A percentile compares a stretch with the other conserved stretches of the same genome.
Conservation (phyloP, 2,329 filamentous ascomycete genomes). For the Thielaviopsis euricoi region DNA sequence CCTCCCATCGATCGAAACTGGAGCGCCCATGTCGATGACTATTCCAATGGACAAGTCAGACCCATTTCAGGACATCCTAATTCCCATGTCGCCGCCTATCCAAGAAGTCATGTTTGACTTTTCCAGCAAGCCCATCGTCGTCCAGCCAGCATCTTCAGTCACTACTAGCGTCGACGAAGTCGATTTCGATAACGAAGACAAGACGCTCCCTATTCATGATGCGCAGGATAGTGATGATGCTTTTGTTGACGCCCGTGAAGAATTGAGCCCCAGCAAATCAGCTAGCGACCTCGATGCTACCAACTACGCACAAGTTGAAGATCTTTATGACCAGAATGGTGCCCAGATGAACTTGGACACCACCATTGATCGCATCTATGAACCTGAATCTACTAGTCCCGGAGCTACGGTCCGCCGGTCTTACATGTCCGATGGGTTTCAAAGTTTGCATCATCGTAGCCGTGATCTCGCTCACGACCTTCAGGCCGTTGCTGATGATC, state of each 20-base stretch:
- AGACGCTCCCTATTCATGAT: conserved; percentile 1
- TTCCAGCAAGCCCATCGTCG: not conserved
- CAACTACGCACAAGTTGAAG: not conserved
- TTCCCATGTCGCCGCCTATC: conserved; percentile 5
- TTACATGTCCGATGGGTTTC: not conserved
- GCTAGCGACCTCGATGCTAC: not conserved
- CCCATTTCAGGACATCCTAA: not conserved
- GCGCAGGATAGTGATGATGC: not conserved
- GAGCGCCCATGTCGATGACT: conserved; percentile 2
- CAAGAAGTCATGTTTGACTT: conserved; percentile 9
- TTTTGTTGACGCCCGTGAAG: not conserved
- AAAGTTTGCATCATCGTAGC: not conserved
- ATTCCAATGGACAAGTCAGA: conserved; percentile 1
- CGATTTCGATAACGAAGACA: not conserved
- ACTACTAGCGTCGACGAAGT: conserved; percentile 8
- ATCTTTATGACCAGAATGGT: not conserved
- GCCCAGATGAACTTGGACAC: not conserved
- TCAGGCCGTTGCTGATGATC: conserved; percentile 56
- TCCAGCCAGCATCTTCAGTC: conserved; percentile 3
- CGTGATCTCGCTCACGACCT: conserved; percentile 33
- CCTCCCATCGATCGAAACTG: not conserved
- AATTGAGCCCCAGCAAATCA: not conserved
- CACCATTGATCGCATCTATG: not conserved
- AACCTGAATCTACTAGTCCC: not conserved
- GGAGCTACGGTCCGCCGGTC: not conserved